Percentiles rank a stretch among this genome's conserved stretches.
Evolutionary conservation across 257 asterid species (phyloP).

Genomic region (Osmanthus fragrans): DNA sequence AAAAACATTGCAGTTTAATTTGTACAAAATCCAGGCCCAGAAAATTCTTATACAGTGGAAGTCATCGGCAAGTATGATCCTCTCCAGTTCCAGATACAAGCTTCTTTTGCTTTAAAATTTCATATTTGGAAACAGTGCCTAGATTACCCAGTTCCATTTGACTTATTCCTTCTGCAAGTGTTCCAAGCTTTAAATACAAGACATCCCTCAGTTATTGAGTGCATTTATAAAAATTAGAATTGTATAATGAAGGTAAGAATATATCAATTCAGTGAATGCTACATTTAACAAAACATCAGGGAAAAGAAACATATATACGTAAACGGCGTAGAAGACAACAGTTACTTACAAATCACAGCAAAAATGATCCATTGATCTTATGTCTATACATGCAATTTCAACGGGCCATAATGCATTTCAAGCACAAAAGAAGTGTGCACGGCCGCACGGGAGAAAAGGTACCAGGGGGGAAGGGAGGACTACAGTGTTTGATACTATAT

Average conservation of each 20-base stretch:
- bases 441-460: not conserved
- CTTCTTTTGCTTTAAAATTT: not conserved
- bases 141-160: not conserved
- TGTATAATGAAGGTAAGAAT: not conserved
- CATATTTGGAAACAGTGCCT: not conserved
- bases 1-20: not conserved
- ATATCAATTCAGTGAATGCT: not conserved
- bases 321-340: not conserved
- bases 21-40: not conserved
- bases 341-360: not conserved
- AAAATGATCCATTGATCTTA: not conserved
- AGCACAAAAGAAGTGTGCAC: not conserved
- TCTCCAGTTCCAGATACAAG: not conserved
- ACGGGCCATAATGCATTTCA: not conserved
- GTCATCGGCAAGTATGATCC: not conserved
- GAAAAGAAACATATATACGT: not conserved
- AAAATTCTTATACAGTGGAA: not conserved
- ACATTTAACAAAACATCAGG: not conserved
- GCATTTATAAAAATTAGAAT: constrained; percentile 9
- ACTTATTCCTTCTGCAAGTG: not conserved
- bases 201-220: not conserved
- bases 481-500: not conserved
- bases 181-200: no score
- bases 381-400: not conserved
- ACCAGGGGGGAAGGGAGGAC: not conserved